Evolutionary conservation across 2,329 filamentous ascomycete species (phyloP).

Genomic region (Ascochyta clinopodiicola): DNA sequence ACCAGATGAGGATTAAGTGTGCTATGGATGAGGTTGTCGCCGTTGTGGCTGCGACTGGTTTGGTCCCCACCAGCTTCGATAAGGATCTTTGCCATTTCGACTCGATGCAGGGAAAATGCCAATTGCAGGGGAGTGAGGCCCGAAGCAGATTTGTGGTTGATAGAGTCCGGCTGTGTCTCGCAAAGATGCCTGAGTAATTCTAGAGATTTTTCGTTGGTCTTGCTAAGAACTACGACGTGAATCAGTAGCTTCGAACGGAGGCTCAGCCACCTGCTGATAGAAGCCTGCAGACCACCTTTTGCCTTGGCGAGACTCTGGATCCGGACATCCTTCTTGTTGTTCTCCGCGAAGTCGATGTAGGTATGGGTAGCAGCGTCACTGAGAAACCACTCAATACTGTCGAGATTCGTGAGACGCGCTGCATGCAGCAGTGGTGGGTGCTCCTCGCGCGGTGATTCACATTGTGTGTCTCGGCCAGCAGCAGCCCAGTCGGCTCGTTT

Average conservation of each 20-base stretch:
- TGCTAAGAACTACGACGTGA: constrained; percentile 62
- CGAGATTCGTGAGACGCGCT: constrained; percentile 64
- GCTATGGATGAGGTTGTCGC: constrained; percentile 74
- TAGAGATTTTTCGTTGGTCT: constrained; percentile 51
- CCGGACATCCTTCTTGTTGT: constrained; percentile 66
- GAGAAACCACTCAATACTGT: constrained; percentile 77
- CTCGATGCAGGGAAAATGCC: constrained; percentile 65
- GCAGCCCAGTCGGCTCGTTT: constrained; percentile 75
- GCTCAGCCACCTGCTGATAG: constrained; percentile 67
- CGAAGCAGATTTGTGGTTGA: constrained; percentile 65
- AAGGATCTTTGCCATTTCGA: constrained; percentile 65
- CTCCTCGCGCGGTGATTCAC: constrained; percentile 9
- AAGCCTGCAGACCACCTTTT: constrained; percentile 67
- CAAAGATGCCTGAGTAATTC: constrained; percentile 71
- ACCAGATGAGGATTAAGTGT: constrained; percentile 22
- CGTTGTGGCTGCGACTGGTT: constrained; percentile 64
- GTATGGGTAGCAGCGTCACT: constrained; percentile 71
- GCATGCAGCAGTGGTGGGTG: constrained; percentile 67
- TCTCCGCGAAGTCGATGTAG: constrained; percentile 72
- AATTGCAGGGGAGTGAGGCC: constrained; percentile 73
- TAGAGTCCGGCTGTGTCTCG: constrained; percentile 63
- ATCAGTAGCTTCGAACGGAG: constrained; percentile 59
- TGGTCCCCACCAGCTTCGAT: constrained; percentile 74
- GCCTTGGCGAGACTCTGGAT: constrained; percentile 67
- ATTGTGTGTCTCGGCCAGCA: constrained; percentile 17